phyloP scores from a whole-genome alignment of 257 asterid genomes.

The Thymus mandschuricus region DNA sequence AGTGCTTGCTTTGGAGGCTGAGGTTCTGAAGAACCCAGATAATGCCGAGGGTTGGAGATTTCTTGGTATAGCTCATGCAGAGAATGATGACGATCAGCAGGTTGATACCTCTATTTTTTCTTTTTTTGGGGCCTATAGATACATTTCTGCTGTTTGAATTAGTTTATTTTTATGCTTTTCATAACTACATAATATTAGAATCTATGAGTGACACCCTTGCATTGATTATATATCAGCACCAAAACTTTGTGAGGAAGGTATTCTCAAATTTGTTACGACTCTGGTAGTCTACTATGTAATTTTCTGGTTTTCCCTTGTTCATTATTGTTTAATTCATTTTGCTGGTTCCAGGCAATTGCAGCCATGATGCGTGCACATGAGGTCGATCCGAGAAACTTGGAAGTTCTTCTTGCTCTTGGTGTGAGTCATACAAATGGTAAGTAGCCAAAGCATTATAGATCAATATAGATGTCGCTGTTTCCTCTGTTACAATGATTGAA shows the following conservation, averaged over 20 bases:
- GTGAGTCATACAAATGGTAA: constrained; percentile 99
- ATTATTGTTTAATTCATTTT: constrained; percentile 14
- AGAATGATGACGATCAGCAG: constrained; percentile 99
- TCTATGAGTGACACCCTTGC: background rate
- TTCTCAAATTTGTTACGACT: constrained; percentile 7
- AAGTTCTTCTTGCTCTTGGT: constrained; percentile 98
- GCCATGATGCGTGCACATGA: constrained; percentile 99
- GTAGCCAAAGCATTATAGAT: constrained; percentile 29
- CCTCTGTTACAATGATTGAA: background rate
- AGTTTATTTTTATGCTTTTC: constrained; percentile 11
- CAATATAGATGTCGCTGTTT: too few species aligned
- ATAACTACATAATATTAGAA: background rate
- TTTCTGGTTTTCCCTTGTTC: constrained; percentile 16
- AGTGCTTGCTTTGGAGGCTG: constrained; percentile 99
- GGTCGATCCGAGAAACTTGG: constrained; percentile 92
- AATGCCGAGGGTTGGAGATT: constrained; percentile 99
- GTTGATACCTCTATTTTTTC: constrained; percentile 38
- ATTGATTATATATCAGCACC: background rate
- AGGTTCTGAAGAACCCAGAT: constrained; percentile 93
- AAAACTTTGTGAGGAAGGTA: constrained; percentile 8
- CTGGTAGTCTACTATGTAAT: constrained; percentile 5
- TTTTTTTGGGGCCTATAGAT: background rate
- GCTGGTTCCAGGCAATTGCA: constrained; percentile 87
- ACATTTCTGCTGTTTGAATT: constrained; percentile 14
- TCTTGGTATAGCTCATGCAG: constrained; percentile 98